Conservation (phyloP, 495 filamentous ascomycete genomes). For the Talaromyces wortmannii region DNA sequence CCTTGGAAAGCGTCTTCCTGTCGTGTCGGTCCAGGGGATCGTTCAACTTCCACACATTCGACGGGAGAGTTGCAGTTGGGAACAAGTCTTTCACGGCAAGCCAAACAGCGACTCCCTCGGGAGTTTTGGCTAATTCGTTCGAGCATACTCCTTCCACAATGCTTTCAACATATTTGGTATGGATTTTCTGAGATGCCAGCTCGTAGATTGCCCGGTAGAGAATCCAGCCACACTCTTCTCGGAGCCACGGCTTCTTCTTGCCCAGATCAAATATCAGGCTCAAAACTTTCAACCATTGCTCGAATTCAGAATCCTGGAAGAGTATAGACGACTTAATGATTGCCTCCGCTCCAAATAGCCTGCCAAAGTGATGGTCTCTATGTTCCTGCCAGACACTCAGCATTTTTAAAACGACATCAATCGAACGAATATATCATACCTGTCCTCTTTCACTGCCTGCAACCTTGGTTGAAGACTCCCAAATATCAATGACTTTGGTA, state of each 20-base stretch:
- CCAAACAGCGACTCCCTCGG: conserved; percentile 89
- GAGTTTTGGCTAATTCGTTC: conserved; percentile 61
- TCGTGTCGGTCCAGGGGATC: conserved; percentile 62
- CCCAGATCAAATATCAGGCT: conserved; percentile 48
- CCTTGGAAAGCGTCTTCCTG: conserved; percentile 54
- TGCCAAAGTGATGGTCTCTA: conserved; percentile 76
- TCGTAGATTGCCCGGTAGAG: conserved; percentile 41
- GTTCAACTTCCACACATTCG: conserved; percentile 66
- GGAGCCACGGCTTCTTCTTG: conserved; percentile 74
- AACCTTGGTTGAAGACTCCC: conserved; percentile 60
- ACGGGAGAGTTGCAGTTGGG: conserved; percentile 55
- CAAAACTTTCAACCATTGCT: conserved; percentile 55
- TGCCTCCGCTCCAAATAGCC: conserved; percentile 79
- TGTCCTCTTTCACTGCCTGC: conserved; percentile 59
- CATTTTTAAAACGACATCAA: not conserved
- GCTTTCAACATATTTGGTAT: conserved; percentile 42
- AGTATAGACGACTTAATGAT: conserved; percentile 74
- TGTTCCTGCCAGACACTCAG: conserved; percentile 53
- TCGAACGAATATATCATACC: conserved; percentile 24
- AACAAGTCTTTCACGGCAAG: conserved; percentile 57
- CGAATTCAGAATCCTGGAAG: conserved; percentile 38
- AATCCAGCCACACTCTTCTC: conserved; percentile 78
- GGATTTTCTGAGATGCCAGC: conserved; percentile 28
- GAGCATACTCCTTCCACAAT: conserved; percentile 56
- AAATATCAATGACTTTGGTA: conserved; percentile 49